Evolutionary conservation across 352 stramenopile genomes (phyloP).

Genomic region (Globisporangium takayamanum): DNA sequence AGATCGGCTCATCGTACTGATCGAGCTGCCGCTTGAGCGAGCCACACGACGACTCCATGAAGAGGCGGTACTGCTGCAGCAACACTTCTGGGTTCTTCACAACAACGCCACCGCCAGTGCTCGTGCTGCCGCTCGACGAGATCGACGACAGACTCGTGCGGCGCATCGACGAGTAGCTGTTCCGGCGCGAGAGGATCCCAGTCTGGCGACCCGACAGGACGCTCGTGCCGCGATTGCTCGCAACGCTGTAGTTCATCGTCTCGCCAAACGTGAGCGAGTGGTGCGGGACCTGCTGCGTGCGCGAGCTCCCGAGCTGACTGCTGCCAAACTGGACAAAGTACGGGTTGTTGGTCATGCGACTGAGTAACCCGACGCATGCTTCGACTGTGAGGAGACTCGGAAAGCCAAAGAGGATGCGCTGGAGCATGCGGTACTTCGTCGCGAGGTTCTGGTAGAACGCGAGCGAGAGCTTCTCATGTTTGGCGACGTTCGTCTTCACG

Average conservation of each 20-base stretch:
- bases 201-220: slow-evolving; percentile 18
- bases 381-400: slow-evolving; percentile 64
- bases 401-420: slow-evolving; percentile 75
- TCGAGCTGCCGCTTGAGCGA: slow-evolving; percentile 49
- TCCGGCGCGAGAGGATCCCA: slow-evolving; percentile 20
- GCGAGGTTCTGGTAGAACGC: slow-evolving; percentile 62
- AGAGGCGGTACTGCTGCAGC: slow-evolving; percentile 65
- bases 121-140: slow-evolving; percentile 32
- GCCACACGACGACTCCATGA: slow-evolving; percentile 56
- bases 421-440: slow-evolving; percentile 69
- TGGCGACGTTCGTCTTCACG: slow-evolving; percentile 56
- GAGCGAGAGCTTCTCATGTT: slow-evolving; percentile 55
- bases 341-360: slow-evolving; percentile 67
- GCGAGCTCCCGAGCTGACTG: slow-evolving; percentile 23
- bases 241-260: slow-evolving; percentile 38
- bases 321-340: slow-evolving; percentile 55
- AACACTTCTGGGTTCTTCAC: slow-evolving; percentile 74
- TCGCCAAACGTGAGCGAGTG: slow-evolving; percentile 57
- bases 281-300: slow-evolving; percentile 36
- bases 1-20: slow-evolving; percentile 58
- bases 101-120: slow-evolving; percentile 18
- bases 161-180: slow-evolving; percentile 17
- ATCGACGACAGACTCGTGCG: slow-evolving; percentile 26
- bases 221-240: slow-evolving; percentile 18
- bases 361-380: slow-evolving; percentile 65